phyloP scores from a whole-genome alignment of 768 basidiomycete genomes.

The Ramaria sp. region DNA sequence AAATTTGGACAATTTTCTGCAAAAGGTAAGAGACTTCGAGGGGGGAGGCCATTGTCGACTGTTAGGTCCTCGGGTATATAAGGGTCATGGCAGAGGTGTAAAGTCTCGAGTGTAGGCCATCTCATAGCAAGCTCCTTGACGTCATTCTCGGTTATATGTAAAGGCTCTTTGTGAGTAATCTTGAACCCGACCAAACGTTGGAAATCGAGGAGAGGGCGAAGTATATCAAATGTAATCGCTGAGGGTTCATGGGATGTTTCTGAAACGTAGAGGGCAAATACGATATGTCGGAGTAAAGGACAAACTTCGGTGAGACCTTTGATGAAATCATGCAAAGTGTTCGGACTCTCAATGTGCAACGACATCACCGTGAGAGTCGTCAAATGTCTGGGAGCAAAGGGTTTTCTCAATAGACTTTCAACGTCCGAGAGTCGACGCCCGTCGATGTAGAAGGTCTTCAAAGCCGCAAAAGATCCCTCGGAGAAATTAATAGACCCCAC shows the following conservation, averaged over 20 bases:
- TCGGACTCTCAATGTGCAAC: conserved; percentile 30
- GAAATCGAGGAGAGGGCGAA: conserved; percentile 26
- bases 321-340: conserved; percentile 32
- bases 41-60: conserved; percentile 16
- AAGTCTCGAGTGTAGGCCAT: conserved; percentile 18
- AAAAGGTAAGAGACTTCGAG: conserved; percentile 26
- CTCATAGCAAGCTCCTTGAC: conserved; percentile 20
- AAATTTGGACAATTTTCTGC: conserved; percentile 29
- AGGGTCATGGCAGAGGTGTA: conserved; percentile 19
- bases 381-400: conserved; percentile 37
- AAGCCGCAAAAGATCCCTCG: conserved; percentile 40
- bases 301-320: conserved; percentile 35
- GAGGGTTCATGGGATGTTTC: conserved; percentile 14
- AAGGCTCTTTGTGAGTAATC: conserved; percentile 17
- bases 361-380: conserved; percentile 43
- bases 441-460: conserved; percentile 42
- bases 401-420: conserved; percentile 30
- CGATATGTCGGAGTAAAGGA: conserved; percentile 33
- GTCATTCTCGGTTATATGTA: conserved; percentile 18
- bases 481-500: conserved; percentile 32
- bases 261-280: conserved; percentile 23
- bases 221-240: conserved; percentile 24
- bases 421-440: conserved; percentile 31
- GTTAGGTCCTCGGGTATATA: background rate
- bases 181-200: conserved; percentile 24